phyloP scores from a whole-genome alignment of 352 stramenopile species.

The Phytophthora citricola region DNA sequence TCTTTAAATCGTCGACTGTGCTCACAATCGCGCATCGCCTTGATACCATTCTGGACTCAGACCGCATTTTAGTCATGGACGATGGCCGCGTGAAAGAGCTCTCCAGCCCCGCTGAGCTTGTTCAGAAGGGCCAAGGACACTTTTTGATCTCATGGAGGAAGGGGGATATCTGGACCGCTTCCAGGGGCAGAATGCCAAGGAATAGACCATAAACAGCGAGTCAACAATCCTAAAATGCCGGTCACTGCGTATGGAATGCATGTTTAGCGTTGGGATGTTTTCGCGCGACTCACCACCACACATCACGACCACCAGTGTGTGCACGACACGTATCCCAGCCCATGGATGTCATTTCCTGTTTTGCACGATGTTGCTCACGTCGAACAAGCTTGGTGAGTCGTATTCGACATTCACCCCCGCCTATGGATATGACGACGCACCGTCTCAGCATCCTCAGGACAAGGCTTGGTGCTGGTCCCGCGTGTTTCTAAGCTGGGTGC shows the following conservation, averaged over 20 bases:
- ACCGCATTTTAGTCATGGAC: conserved; percentile 67
- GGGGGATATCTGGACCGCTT: conserved; percentile 51
- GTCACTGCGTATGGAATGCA: not conserved
- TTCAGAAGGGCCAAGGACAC: conserved; percentile 43
- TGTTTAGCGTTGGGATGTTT: not conserved
- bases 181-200: conserved; percentile 7
- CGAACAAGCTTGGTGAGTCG: not conserved
- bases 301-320: too few species aligned
- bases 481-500: not conserved
- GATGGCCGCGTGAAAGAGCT: conserved; percentile 86
- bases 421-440: not conserved
- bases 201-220: conserved; percentile 8
- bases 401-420: not conserved
- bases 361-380: not conserved
- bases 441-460: not conserved
- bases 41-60: conserved; percentile 96
- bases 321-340: not conserved
- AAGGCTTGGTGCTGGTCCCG: not conserved
- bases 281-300: not conserved
- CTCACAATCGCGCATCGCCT: conserved; percentile 97
- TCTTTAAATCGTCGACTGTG: conserved; percentile 92
- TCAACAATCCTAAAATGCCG: conserved; percentile 2
- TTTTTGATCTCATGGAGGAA: conserved; percentile 63
- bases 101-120: conserved; percentile 71
- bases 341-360: not conserved